Conservation (phyloP, 2,329 filamentous ascomycete genomes). For the Remersonia thermophila region DNA sequence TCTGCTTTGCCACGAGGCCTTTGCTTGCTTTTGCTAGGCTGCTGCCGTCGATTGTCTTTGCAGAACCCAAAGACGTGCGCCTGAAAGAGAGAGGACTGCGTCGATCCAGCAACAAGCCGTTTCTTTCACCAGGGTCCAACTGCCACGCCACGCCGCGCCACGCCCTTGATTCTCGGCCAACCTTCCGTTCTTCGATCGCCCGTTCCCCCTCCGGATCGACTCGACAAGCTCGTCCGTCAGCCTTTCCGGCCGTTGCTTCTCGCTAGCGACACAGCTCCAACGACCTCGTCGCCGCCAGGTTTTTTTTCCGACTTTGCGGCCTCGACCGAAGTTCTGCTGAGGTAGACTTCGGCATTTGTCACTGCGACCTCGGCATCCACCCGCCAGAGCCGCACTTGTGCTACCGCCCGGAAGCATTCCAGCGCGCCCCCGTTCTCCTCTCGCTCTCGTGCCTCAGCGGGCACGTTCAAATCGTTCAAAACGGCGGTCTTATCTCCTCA, state of each 20-base stretch:
- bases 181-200: too few species aligned
- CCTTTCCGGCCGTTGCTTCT: too few species aligned
- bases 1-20: slow-evolving; percentile 4
- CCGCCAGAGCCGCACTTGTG: slow-evolving; percentile 1
- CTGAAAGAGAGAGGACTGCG: slow-evolving; percentile 9
- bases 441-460: slow-evolving; percentile 35
- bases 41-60: slow-evolving; percentile 7
- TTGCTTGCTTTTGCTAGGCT: slow-evolving; percentile 1
- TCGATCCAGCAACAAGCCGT: slow-evolving; percentile 5
- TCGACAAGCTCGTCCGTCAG: too few species aligned
- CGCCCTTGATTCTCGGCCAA: too few species aligned
- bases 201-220: too few species aligned
- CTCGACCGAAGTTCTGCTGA: too few species aligned
- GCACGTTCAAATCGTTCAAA: slow-evolving; percentile 54
- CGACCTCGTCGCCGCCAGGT: background rate
- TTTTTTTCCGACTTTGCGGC: background rate
- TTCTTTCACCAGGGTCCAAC: slow-evolving; percentile 13
- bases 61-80: slow-evolving; percentile 3
- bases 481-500: slow-evolving; percentile 71
- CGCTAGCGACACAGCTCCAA: too few species aligned
- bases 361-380: background rate
- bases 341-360: slow-evolving; percentile 3
- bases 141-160: too few species aligned
- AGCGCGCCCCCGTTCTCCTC: slow-evolving; percentile 13
- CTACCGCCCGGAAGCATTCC: slow-evolving; percentile 13